Evolutionary conservation across 2,329 filamentous ascomycete species (phyloP).

Genomic region (Colletotrichum sp.): DNA sequence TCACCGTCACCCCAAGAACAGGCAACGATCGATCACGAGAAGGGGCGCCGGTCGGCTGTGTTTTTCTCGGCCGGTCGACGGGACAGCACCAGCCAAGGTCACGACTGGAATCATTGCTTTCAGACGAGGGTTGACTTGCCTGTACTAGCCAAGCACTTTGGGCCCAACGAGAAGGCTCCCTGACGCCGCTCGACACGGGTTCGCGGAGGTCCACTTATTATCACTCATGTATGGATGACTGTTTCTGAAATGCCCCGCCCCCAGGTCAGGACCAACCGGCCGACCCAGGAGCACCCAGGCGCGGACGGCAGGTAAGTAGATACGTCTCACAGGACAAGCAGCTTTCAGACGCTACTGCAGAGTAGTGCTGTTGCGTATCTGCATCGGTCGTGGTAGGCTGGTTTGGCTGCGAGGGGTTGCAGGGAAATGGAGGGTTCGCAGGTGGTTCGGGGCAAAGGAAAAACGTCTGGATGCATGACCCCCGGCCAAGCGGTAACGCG

Average conservation of each 20-base stretch:
- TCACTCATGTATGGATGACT: background rate
- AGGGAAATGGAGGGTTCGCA: slow-evolving; percentile 16
- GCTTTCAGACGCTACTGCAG: background rate
- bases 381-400: background rate
- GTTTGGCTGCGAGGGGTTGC: slow-evolving; percentile 9
- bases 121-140: background rate
- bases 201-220: background rate
- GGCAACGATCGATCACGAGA: slow-evolving; percentile 12
- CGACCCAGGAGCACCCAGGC: slow-evolving; percentile 15
- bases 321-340: background rate
- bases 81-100: background rate
- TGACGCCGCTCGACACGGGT: background rate
- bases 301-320: background rate
- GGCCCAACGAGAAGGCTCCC: background rate
- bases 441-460: slow-evolving; percentile 23
- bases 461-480: background rate
- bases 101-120: background rate
- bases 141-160: background rate
- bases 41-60: background rate
- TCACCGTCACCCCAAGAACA: slow-evolving; percentile 18
- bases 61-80: background rate
- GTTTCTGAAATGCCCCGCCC: background rate
- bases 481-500: slow-evolving; percentile 22
- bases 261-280: slow-evolving; percentile 10
- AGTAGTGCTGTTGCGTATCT: background rate